Percentiles rank a stretch among this genome's conserved stretches.
phyloP scores from a whole-genome alignment of 2,329 filamentous ascomycete species.

The Colletotrichum australisinense region DNA sequence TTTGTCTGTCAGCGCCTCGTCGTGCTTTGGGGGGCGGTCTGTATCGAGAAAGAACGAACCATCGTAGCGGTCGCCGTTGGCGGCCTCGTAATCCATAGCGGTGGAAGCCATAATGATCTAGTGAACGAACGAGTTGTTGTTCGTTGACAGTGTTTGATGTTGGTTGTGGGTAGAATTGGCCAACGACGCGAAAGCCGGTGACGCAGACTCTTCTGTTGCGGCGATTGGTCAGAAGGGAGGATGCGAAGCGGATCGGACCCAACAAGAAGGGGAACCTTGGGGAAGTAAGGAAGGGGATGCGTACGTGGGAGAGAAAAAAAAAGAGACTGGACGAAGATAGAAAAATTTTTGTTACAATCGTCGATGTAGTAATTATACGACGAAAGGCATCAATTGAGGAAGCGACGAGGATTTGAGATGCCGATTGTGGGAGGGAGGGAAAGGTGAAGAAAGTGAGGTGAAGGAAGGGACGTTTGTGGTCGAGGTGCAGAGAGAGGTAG shows the following conservation, averaged over 20 bases:
- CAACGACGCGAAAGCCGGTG: constrained; percentile 31
- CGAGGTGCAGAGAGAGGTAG: not conserved
- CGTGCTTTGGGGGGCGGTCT: constrained; percentile 12
- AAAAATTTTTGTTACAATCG: constrained; percentile 35
- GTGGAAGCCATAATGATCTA: constrained; percentile 67
- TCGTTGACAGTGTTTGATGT: not conserved
- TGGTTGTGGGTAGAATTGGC: constrained; percentile 4
- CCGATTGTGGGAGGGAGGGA: constrained; percentile 20
- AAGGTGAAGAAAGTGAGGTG: constrained; percentile 31
- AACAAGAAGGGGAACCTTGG: constrained; percentile 1
- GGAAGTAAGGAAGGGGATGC: constrained; percentile 19
- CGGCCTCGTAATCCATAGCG: constrained; percentile 78
- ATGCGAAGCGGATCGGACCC: constrained; percentile 12
- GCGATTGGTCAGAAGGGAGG: constrained; percentile 29
- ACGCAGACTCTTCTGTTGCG: constrained; percentile 34
- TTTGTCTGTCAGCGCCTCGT: constrained; percentile 19
- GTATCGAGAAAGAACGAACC: constrained; percentile 56
- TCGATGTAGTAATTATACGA: constrained; percentile 12
- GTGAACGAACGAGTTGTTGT: not conserved
- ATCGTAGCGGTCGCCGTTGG: constrained; percentile 75
- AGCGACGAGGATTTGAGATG: constrained; percentile 19
- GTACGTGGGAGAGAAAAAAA: not conserved
- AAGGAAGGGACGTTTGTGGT: constrained; percentile 22
- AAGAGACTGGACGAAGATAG: constrained; percentile 38
- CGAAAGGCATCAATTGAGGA: constrained; percentile 18